Evolutionary conservation across 2,329 filamentous ascomycete species (phyloP).

Genomic region (Alternaria panax): DNA sequence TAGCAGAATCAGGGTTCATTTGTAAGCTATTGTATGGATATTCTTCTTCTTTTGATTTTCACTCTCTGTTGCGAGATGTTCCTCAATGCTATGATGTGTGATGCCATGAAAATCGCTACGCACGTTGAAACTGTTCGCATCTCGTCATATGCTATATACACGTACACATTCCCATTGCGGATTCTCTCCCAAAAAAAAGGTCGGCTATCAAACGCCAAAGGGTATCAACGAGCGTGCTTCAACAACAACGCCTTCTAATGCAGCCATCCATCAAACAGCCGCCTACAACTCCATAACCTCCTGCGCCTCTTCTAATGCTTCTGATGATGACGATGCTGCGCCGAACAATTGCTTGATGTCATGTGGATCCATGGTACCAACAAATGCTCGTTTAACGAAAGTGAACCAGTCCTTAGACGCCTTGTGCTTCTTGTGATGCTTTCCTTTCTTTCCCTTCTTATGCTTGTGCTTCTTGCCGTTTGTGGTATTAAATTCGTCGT

Average conservation of each 20-base stretch:
- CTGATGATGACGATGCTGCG: not conserved
- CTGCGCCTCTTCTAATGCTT: slow-evolving; percentile 11
- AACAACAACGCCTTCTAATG: not conserved
- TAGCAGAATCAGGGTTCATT: not conserved
- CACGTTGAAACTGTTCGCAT: not conserved
- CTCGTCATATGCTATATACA: not conserved
- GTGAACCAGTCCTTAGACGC: slow-evolving; percentile 75
- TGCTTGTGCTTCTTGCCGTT: slow-evolving; percentile 57
- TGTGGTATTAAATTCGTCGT: slow-evolving; percentile 29
- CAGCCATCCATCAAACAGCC: no score
- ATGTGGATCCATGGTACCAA: slow-evolving; percentile 71
- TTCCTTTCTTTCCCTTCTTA: slow-evolving; percentile 62
- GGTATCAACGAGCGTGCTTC: slow-evolving; percentile 1
- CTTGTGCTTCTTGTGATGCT: slow-evolving; percentile 50
- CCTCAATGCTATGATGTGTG: not conserved
- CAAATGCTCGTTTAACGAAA: slow-evolving; percentile 81
- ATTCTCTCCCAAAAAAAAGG: not conserved
- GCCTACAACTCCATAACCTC: slow-evolving; percentile 30
- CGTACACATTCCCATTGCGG: not conserved
- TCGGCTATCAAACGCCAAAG: not conserved
- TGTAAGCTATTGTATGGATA: not conserved
- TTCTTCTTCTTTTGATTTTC: not conserved
- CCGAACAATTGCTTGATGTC: slow-evolving; percentile 62
- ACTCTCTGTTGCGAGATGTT: not conserved
- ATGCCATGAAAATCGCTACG: not conserved